Base-by-base conservation (phyloP, 192 early-diverging fungal genomes). In the Coemansia sp. region DNA sequence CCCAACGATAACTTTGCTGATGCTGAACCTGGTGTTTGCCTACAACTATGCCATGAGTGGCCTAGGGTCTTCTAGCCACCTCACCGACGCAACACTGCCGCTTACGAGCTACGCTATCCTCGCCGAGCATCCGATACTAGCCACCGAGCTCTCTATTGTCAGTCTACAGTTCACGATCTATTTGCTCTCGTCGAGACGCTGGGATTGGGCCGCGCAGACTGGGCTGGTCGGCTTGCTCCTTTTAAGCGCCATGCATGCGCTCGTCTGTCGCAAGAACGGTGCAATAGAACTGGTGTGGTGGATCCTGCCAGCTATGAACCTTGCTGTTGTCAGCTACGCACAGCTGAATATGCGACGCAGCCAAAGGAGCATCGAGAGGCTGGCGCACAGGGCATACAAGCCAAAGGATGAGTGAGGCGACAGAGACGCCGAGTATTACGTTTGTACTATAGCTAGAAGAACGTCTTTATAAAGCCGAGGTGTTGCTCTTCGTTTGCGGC, bases 261-360 rank as follows among this genome's bases (percentile, higher is more conserved):
- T 71, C 26, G 6, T n/a, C 4, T 70, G 77, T 52, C 38, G 20
- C 36, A 68, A 60, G 37, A 68, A 52, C 26, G 72, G 72, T 7
- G 10, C 62, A 28, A 31, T 61, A 0, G 77, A 79, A 59, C 34
- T 74, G 26, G 10, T 62, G 10, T 79, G 77, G 77, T 79, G 77
- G 77, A 38, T 68, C 9, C 37, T 79, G 28, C 77, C 77, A 0
- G 64, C 43, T 3, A 18, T 74, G 38, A 70, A 74, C 37, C 65
- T 79, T 21, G 62, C 57, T 7, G 34, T 73, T 35, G 65, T 47
- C 3, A 56, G 72, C 41, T 79, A 70, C 23, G 77, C 72, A 0
- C 77, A 79, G 45, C 62, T 79, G 8, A 79, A 79, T 52, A 79
- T 79, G 77, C 45, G 72, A 6, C 71, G 77, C 39, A 79, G 71